A percentile compares a stretch with the other conserved stretches of the same genome.
Conservation (phyloP, 352 stramenopile genomes). For the Globisporangium solare region DNA sequence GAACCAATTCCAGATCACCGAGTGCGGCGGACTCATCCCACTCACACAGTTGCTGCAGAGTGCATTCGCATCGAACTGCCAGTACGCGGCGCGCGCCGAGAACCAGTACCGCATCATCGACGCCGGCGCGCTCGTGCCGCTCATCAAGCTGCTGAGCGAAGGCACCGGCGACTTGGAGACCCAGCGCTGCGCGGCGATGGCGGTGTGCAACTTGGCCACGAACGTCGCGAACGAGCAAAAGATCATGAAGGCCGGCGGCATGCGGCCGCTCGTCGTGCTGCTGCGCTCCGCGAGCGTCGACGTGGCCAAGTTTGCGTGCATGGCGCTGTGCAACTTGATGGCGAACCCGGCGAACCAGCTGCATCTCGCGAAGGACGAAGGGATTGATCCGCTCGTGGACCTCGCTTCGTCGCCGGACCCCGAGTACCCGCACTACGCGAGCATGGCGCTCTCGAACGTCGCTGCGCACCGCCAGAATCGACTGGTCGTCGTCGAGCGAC, state of each 20-base stretch:
- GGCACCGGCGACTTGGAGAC: conserved; percentile 50
- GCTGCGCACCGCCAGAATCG: conserved; percentile 87
- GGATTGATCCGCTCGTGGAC: conserved; percentile 74
- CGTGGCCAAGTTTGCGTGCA: conserved; percentile 85
- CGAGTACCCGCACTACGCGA: conserved; percentile 86
- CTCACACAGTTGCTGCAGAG: conserved; percentile 79
- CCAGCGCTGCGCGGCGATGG: conserved; percentile 77
- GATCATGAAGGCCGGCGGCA: conserved; percentile 72
- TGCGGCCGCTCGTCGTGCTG: conserved; percentile 58
- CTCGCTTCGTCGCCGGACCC: conserved; percentile 60
- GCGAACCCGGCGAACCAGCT: conserved; percentile 89
- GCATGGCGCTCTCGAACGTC: conserved; percentile 94
- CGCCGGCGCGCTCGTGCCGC: conserved; percentile 63
- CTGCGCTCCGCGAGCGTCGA: conserved; percentile 45
- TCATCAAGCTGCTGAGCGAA: conserved; percentile 67
- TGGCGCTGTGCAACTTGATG: conserved; percentile 95
- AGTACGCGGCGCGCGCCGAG: conserved; percentile 78
- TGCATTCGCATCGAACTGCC: conserved; percentile 62
- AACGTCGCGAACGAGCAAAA: conserved; percentile 67
- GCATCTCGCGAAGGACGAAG: conserved; percentile 81
- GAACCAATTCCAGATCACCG: conserved; percentile 88
- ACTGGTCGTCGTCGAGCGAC: conserved; percentile 83
- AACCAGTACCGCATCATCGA: conserved; percentile 89
- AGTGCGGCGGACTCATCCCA: conserved; percentile 79
- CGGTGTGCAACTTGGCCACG: conserved; percentile 83